These are phyloP conservation scores for Piedraia hortae DNA, from an alignment of 2,329 filamentous ascomycete species.

Conservation along the genomic window DNA sequence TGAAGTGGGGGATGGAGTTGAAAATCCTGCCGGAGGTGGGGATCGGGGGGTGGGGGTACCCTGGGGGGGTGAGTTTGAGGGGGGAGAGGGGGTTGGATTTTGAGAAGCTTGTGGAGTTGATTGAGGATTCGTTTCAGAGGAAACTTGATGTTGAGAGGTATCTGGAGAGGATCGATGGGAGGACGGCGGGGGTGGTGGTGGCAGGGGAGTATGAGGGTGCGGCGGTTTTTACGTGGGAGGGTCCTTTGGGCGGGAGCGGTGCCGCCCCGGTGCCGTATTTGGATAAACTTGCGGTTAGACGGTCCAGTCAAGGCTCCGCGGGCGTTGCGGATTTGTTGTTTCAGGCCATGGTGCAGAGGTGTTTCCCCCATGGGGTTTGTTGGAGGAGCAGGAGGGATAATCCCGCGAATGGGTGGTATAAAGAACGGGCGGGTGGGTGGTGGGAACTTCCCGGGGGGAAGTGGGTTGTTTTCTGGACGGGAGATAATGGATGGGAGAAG, in stretches of 20 bases:
- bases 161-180: conserved; percentile 48
- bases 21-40: conserved; percentile 49
- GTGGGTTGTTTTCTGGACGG: conserved; percentile 98
- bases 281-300: conserved; percentile 89
- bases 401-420: conserved; percentile 98
- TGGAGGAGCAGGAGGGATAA: conserved; percentile 81
- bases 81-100: conserved; percentile 42
- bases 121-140: conserved; percentile 77
- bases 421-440: conserved; percentile 62
- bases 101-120: conserved; percentile 53
- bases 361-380: conserved; percentile 68
- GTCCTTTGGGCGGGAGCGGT: conserved; percentile 24
- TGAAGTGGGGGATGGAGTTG: conserved; percentile 76
- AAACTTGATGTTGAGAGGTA: conserved; percentile 67
- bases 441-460: conserved; percentile 57
- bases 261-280: conserved; percentile 59
- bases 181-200: conserved; percentile 73
- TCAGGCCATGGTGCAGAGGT: conserved; percentile 74
- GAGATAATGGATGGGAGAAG: too few species aligned
- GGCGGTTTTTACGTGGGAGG: conserved; percentile 85
- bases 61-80: conserved; percentile 22
- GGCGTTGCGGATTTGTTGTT: conserved; percentile 92
- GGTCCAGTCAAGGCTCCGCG: conserved; percentile 51
- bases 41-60: conserved; percentile 38
- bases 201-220: conserved; percentile 92